phyloP scores from a whole-genome alignment of 208 protist genomes.

The Leishmania braziliensis region DNA sequence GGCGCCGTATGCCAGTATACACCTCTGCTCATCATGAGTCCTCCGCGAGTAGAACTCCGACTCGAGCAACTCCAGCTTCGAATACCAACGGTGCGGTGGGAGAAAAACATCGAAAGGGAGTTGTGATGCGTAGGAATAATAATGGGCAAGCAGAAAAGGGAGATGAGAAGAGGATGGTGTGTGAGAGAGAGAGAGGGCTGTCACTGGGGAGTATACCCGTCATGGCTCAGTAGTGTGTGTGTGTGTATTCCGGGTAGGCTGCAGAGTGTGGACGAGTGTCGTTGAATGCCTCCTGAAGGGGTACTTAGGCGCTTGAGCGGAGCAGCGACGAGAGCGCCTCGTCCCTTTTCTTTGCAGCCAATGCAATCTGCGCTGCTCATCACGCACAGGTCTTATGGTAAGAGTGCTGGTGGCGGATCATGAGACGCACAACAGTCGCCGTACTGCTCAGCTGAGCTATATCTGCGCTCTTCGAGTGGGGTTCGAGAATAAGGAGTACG shows the following conservation, averaged over 20 bases:
- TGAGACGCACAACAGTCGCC: background rate
- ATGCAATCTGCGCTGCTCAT: background rate
- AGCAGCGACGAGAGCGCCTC: background rate
- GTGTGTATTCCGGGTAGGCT: background rate
- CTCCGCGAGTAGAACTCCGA: background rate
- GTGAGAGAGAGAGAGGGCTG: background rate
- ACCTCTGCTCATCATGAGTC: background rate
- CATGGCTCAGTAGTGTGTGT: background rate
- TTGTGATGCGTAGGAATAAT: constrained; percentile 22
- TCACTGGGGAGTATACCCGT: background rate
- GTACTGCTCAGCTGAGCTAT: background rate
- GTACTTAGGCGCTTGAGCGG: background rate
- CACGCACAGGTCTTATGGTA: background rate
- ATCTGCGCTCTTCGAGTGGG: background rate
- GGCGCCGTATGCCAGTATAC: background rate
- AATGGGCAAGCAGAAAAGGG: background rate
- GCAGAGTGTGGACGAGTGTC: background rate
- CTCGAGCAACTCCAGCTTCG: background rate
- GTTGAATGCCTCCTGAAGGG: background rate
- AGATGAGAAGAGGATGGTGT: background rate
- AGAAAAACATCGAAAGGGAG: background rate
- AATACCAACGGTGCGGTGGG: background rate
- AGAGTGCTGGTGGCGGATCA: background rate
- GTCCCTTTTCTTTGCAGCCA: background rate
- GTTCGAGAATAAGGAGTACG: background rate